phyloP scores from a whole-genome alignment of 495 filamentous ascomycete species.

The Penicillium lividum region DNA sequence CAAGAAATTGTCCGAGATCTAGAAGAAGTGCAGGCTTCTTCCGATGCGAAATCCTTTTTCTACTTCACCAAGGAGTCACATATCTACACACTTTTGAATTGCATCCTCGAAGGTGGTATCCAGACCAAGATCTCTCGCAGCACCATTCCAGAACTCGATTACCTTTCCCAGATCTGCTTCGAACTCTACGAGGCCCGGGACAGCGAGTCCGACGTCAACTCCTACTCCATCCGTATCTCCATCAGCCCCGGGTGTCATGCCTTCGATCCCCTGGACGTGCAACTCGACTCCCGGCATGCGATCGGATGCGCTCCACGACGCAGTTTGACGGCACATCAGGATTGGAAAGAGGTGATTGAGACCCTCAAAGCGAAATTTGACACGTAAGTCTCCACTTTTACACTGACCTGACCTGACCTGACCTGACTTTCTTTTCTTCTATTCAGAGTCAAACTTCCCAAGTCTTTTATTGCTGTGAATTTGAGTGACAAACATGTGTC shows the following conservation, averaged over 20 bases:
- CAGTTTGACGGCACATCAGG: constrained; percentile 85
- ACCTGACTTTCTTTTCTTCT: neutral
- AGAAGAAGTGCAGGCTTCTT: constrained; percentile 94
- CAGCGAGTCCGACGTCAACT: constrained; percentile 68
- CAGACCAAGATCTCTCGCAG: constrained; percentile 88
- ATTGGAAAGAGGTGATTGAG: constrained; percentile 95
- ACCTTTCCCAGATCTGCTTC: constrained; percentile 96
- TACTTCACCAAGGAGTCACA: constrained; percentile 99
- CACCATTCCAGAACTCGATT: constrained; percentile 95
- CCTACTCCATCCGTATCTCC: constrained; percentile 93
- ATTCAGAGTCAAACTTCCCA: constrained; percentile 85
- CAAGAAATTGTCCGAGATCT: constrained; percentile 95
- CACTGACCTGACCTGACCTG: neutral
- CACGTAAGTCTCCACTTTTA: constrained; percentile 59
- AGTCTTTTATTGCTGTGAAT: constrained; percentile 72
- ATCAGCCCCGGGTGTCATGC: constrained; percentile 95
- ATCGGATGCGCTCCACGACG: constrained; percentile 89
- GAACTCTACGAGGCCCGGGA: constrained; percentile 95
- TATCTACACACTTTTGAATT: constrained; percentile 97
- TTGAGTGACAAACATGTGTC: constrained; percentile 31
- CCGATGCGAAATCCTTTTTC: constrained; percentile 91
- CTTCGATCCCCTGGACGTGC: constrained; percentile 92
- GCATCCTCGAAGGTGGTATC: constrained; percentile 94
- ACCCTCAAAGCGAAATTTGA: constrained; percentile 93
- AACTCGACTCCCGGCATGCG: constrained; percentile 90